Evolutionary conservation across 345 rosid genomes (phyloP), one percentile per base, ranked within the genome.

Genomic region (Dovyalis caffra): DNA sequence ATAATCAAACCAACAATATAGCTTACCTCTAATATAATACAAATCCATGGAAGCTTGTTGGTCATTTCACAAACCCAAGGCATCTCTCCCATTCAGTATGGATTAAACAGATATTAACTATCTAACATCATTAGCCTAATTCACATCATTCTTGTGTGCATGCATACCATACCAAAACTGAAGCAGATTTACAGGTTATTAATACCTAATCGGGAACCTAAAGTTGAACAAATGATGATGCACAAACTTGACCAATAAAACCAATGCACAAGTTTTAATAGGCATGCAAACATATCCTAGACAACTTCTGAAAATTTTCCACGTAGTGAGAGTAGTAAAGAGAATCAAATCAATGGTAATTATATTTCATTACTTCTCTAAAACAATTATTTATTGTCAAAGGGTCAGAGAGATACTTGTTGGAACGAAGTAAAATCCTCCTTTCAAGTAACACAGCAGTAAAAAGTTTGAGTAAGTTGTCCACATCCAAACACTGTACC

Each of bases 401-500:
- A 49, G 37, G 64, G 66, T 60, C 64, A 40, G 66, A 82, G 69
- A 74, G 29, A 78, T 89, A 96, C 99, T 96, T 96, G 83, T 93
- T 86, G 70, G 99, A 92, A 76, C 97, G 96, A 84, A 96, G 90
- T 85, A 96, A 86, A 80, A 93, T 81, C 81, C 98, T 88, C 85
- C 99, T 87, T 82, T 96, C 98, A 79, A 93, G 90, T 82, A 96
- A 82, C 47, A 96, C 99, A 56, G 97, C 89, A 37, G 97, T 92
- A 76, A 93, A 93, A 71, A 93, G 89, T 86, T 83, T 86, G 81
- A 90, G 91, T 75, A 96, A 83, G 85, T 96, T 96, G 90, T 96
- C 94, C 57, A 92, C 92, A 85, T 93, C 95, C 91, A 96, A 85
- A 86, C 97, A 93, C 68, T 93, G 99, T 67, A 96, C 88, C 74